Evolutionary conservation across 768 basidiomycete genomes (phyloP).

Genomic region (Russula olivacea): DNA sequence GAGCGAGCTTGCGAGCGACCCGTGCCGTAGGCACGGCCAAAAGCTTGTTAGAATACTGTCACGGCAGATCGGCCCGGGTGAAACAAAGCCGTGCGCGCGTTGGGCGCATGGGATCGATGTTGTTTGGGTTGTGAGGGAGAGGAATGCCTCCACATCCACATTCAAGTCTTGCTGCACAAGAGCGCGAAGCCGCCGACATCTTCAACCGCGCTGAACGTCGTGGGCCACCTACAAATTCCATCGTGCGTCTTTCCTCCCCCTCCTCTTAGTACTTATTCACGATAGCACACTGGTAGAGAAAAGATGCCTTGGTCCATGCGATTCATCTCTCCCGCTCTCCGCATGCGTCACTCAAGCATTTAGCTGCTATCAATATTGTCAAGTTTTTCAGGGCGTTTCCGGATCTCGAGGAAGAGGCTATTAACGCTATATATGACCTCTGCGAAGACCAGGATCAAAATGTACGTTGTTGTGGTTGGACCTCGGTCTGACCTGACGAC

Average conservation of each 20-base stretch:
- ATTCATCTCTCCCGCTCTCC: constrained; percentile 49
- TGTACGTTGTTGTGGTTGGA: constrained; percentile 33
- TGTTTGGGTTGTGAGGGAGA: background rate
- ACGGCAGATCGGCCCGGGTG: background rate
- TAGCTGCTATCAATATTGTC: constrained; percentile 53
- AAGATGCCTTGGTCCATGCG: constrained; percentile 46
- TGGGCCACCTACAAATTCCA: constrained; percentile 35
- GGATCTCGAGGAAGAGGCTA: constrained; percentile 66
- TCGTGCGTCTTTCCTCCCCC: constrained; percentile 33
- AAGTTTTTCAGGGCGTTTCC: constrained; percentile 60
- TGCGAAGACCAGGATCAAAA: constrained; percentile 60
- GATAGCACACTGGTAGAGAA: constrained; percentile 36
- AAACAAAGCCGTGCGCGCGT: too few species aligned
- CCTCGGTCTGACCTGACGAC: background rate
- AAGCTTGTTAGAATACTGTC: background rate
- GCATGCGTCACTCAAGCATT: constrained; percentile 44
- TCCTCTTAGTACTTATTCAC: background rate
- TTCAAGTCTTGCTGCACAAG: constrained; percentile 31
- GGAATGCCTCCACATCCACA: too few species aligned
- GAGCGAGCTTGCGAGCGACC: too few species aligned
- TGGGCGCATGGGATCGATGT: background rate
- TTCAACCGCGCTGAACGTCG: constrained; percentile 42
- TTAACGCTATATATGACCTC: constrained; percentile 72
- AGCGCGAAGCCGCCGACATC: constrained; percentile 36
- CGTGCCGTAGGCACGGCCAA: too few species aligned